These are phyloP conservation scores for sorghum (Sorghum bicolor) DNA, from an alignment of 176 grass and related monocot genomes.

Conservation along the genomic window Sorghum_bicolor_NCBIv3 NC_012870.2:76682001-76682500, in stretches of 20 bases:
- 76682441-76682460: slow-evolving; percentile 66
- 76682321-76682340: background rate
- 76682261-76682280: slow-evolving; percentile 48
- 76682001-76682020: background rate
- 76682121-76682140: background rate
- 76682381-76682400: slow-evolving; percentile 57
- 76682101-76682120: background rate
- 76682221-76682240: slow-evolving; percentile 80
- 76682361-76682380: background rate
- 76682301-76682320: background rate
- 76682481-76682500: slow-evolving; percentile 84
- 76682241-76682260: slow-evolving; percentile 97
- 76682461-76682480: slow-evolving; percentile 75
- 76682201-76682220: slow-evolving; percentile 65
- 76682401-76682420: slow-evolving; percentile 95
- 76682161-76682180: slow-evolving; percentile 82
- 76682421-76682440: slow-evolving; percentile 58
- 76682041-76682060: background rate
- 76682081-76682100: background rate
- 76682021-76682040: background rate
- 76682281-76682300: background rate
- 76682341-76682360: background rate
- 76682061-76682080: background rate
- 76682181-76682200: slow-evolving; percentile 87
- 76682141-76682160: slow-evolving; percentile 68